Percentiles rank a stretch among this genome's conserved stretches.
These are phyloP conservation scores for Aschersonia sp. DNA, from an alignment of 2,329 filamentous ascomycete genomes.

Conservation along the genomic window DNA sequence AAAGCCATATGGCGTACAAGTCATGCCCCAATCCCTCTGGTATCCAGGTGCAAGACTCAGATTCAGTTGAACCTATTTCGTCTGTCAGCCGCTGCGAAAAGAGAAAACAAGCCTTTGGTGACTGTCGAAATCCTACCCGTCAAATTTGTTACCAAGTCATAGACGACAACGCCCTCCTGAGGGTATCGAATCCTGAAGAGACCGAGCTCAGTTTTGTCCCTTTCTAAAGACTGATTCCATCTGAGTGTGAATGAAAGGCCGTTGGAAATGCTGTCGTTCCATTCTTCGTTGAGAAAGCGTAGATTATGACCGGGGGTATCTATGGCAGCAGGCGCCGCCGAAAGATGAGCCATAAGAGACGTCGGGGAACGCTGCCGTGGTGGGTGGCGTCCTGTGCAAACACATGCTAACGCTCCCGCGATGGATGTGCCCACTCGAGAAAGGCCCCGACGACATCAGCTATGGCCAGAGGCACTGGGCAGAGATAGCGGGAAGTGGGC, in stretches of 20 bases:
- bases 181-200: slow-evolving; percentile 17
- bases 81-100: background rate
- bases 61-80: slow-evolving; percentile 10
- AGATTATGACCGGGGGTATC: slow-evolving; percentile 12
- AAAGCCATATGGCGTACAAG: slow-evolving; percentile 16
- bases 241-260: slow-evolving; percentile 12
- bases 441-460: background rate
- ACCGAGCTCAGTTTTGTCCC: slow-evolving; percentile 10
- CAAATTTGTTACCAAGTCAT: slow-evolving; percentile 15
- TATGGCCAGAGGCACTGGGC: background rate
- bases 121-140: slow-evolving; percentile 9
- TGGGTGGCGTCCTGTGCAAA: background rate
- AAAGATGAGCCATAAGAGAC: slow-evolving; percentile 9
- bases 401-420: slow-evolving; percentile 1
- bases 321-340: slow-evolving; percentile 4
- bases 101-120: background rate
- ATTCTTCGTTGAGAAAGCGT: slow-evolving; percentile 17
- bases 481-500: slow-evolving; percentile 5
- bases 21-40: slow-evolving; percentile 11
- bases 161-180: slow-evolving; percentile 13
- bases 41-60: slow-evolving; percentile 14
- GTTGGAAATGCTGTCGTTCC: slow-evolving; percentile 19
- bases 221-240: slow-evolving; percentile 16
- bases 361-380: background rate
- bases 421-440: background rate